Base-by-base conservation (phyloP, 2,329 filamentous ascomycete genomes). In the Moelleriella libera region DNA sequence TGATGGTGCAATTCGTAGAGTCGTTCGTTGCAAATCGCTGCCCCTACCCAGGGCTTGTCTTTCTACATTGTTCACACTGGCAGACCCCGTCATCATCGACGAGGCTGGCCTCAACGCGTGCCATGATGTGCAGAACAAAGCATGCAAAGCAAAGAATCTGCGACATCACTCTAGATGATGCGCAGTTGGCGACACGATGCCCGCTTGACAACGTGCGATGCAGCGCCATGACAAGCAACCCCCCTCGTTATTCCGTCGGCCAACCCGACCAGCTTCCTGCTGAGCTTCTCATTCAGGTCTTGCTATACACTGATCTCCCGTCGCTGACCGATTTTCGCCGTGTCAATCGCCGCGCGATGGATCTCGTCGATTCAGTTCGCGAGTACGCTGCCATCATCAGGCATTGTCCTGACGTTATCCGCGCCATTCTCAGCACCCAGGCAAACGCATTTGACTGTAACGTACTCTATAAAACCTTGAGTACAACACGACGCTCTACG, bases 281-380 rank as follows among this genome's bases (percentile, higher is more conserved):
- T 30, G 61, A 66, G 53, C 48, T 65, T 28, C 34, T 63, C 43
- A 46, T 51, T 14, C 45, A 57, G 31, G 43, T 61, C 37, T 57
- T 66, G 28, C 43, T 56, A 5, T 43, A 54, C 11, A 49, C 61
- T 11, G 66, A 68, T 49, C 41, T 68, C 1, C 58, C 50, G 4
- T 59, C 63, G 5, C 57, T 69, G 37, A 62, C 57, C 37, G 41
- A 48, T 14, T 65, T 69, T 49, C 64, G 63, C 44, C 56, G 57
- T 44, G 62, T 68, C 44, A 68, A 58, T 43, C 49, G 50, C 29
- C 54, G 56, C 3, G 65, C 65, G 10, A 64, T 63, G 57, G 47
- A 54, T 14, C 53, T 64, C 12, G 62, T 67, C 44, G 58, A 68
- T 54, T 60, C 57, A 2, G 47, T 68, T 12, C 60, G 52, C n/a